A percentile compares a stretch with the other conserved stretches of the same genome.
These are phyloP conservation scores for Extremus antarcticus DNA, from an alignment of 495 filamentous ascomycete species.

Conservation along the genomic window DNA sequence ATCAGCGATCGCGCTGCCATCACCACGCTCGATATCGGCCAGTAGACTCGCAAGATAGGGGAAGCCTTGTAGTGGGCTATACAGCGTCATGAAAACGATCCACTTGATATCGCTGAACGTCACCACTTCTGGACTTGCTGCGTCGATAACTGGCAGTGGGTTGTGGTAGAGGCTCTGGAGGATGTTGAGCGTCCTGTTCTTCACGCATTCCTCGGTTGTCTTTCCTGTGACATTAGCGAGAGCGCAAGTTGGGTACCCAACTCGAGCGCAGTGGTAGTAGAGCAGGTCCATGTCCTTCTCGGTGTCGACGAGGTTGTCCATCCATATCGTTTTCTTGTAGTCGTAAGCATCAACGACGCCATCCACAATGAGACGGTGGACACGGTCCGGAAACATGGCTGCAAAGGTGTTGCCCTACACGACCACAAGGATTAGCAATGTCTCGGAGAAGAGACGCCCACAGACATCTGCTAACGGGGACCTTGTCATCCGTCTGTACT, in stretches of 20 bases:
- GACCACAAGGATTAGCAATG: too few relatives aligned
- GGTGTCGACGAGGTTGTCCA: slow-evolving; percentile 27
- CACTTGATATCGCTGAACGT: slow-evolving; percentile 24
- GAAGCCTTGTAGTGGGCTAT: slow-evolving; percentile 51
- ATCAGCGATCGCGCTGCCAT: slow-evolving; percentile 45
- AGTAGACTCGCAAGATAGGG: slow-evolving; percentile 44
- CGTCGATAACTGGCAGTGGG: slow-evolving; percentile 37
- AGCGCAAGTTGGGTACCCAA: slow-evolving; percentile 38
- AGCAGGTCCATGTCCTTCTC: slow-evolving; percentile 43
- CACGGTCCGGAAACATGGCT: slow-evolving; percentile 41
- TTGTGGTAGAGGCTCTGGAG: slow-evolving; percentile 35
- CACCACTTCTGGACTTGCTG: slow-evolving; percentile 23
- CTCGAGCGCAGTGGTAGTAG: slow-evolving; percentile 41
- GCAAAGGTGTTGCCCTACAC: slow-evolving; percentile 12
- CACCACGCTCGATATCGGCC: slow-evolving; percentile 41
- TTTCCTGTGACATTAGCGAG: slow-evolving; percentile 31
- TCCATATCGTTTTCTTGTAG: slow-evolving; percentile 30
- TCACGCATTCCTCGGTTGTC: slow-evolving; percentile 33
- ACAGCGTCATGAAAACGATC: slow-evolving; percentile 40
- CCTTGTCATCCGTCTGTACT: too few relatives aligned
- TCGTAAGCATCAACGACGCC: slow-evolving; percentile 39
- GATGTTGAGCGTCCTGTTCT: slow-evolving; percentile 32
- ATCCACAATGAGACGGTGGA: slow-evolving; percentile 41
- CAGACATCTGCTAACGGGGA: too few relatives aligned
- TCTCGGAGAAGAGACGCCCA: too few relatives aligned